Evolutionary conservation across 768 basidiomycete species (phyloP).

Genomic region (Polyporus arcularius): DNA sequence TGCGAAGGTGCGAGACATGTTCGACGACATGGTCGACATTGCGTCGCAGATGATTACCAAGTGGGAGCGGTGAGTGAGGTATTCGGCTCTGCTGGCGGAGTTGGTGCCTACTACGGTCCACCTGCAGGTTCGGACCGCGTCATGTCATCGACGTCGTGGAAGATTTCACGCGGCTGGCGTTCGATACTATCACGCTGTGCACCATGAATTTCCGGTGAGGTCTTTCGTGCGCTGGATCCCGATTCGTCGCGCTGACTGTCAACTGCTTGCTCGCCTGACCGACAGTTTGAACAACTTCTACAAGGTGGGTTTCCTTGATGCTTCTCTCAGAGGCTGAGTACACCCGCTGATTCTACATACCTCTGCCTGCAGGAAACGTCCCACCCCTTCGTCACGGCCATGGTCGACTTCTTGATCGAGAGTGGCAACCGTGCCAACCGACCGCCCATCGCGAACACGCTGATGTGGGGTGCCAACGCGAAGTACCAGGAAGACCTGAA

Average conservation of each 20-base stretch:
- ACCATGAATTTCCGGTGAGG: conserved; percentile 43
- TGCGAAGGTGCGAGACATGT: conserved; percentile 45
- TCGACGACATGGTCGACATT: conserved; percentile 50
- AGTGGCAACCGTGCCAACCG: conserved; percentile 37
- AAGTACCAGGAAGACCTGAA: conserved; percentile 45
- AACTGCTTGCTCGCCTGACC: conserved; percentile 1
- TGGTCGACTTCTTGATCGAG: conserved; percentile 44
- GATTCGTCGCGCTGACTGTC: background rate
- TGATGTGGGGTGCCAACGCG: conserved; percentile 37
- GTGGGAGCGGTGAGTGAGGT: conserved; percentile 42
- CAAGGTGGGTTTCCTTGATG: conserved; percentile 25
- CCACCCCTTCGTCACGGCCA: conserved; percentile 42
- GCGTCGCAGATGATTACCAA: conserved; percentile 44
- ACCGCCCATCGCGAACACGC: conserved; percentile 35
- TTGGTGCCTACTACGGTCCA: too few species aligned
- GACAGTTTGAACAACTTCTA: conserved; percentile 50
- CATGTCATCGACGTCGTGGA: conserved; percentile 43
- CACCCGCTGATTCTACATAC: background rate
- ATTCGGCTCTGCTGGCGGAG: too few species aligned
- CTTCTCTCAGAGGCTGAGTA: background rate
- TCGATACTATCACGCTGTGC: conserved; percentile 49
- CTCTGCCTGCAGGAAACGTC: conserved; percentile 28
- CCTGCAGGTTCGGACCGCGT: conserved; percentile 47
- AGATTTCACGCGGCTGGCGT: conserved; percentile 49
- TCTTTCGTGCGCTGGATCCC: background rate